These are phyloP conservation scores for Lathyrus tuberosus DNA, from an alignment of 306 rosid genomes.

Conservation along the genomic window DNA sequence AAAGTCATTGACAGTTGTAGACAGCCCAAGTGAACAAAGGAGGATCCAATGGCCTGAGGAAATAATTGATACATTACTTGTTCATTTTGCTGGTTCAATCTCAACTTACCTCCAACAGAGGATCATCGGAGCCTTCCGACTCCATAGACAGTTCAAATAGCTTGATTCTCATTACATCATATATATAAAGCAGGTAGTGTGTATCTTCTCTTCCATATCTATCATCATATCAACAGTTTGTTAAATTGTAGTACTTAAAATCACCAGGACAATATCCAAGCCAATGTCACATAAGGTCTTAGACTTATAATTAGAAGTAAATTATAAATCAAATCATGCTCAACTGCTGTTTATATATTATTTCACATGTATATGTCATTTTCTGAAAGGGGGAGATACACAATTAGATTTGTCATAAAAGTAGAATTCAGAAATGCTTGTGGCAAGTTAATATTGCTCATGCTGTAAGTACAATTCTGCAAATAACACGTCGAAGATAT, in stretches of 20 bases:
- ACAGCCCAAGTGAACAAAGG: slow-evolving; percentile 31
- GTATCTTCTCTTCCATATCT: slow-evolving; percentile 99
- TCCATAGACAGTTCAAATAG: slow-evolving; percentile 67
- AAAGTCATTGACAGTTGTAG: slow-evolving; percentile 1
- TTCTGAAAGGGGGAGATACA: background rate
- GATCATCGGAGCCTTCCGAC: slow-evolving; percentile 60
- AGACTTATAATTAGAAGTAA: slow-evolving; percentile 22
- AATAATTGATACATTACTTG: slow-evolving; percentile 31
- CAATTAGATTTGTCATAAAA: slow-evolving; percentile 10
- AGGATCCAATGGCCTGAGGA: slow-evolving; percentile 2
- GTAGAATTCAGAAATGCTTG: slow-evolving; percentile 4
- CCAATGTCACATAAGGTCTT: slow-evolving; percentile 33
- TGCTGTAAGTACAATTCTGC: background rate
- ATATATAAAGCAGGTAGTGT: slow-evolving; percentile 81
- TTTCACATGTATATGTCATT: background rate
- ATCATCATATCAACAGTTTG: slow-evolving; percentile 45
- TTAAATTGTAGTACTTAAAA: slow-evolving; percentile 44
- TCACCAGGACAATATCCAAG: slow-evolving; percentile 12
- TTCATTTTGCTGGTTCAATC: slow-evolving; percentile 30
- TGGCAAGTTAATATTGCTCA: slow-evolving; percentile 5
- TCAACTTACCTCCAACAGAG: slow-evolving; percentile 73
- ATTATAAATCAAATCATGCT: background rate
- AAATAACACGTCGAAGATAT: slow-evolving; percentile 6
- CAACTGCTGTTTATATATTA: background rate
- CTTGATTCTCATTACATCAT: slow-evolving; percentile 75